phyloP scores from a whole-genome alignment of 345 rosid genomes.

The Punica granatum region DNA sequence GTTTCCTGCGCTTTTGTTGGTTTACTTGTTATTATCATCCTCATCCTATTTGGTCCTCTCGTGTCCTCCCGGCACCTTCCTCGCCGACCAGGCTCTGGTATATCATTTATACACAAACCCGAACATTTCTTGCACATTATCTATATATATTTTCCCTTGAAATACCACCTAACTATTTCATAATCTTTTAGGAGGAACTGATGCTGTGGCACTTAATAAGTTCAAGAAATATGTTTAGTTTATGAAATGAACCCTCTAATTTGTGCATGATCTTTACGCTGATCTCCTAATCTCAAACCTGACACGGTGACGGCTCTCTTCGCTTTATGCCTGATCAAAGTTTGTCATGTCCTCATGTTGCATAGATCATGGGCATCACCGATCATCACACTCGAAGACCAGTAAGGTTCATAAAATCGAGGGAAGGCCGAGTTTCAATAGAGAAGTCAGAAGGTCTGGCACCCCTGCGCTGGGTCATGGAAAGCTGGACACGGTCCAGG shows the following conservation, averaged over 20 bases:
- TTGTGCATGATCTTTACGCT: too few species aligned
- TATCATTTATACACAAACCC: neutral
- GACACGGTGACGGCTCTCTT: too few species aligned
- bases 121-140: neutral
- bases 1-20: conserved; percentile 18
- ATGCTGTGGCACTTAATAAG: too few species aligned
- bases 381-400: conserved; percentile 3
- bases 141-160: neutral
- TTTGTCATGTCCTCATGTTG: neutral
- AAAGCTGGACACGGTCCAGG: conserved; percentile 51
- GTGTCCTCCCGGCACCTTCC: conserved; percentile 31
- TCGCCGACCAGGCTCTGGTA: conserved; percentile 26
- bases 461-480: conserved; percentile 13
- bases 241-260: too few species aligned
- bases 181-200: too few species aligned
- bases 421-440: conserved; percentile 14
- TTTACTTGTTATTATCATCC: conserved; percentile 21
- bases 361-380: conserved; percentile 22
- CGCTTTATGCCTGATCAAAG: neutral
- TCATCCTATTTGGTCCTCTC: conserved; percentile 19
- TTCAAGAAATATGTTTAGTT: too few species aligned
- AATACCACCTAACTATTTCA: too few species aligned
- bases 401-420: neutral
- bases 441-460: conserved; percentile 5
- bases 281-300: too few species aligned